Evolutionary conservation across 139 green algal genomes (phyloP), one percentile per base, ranked within the genome.

Genomic region (Coccomyxa sp.): DNA sequence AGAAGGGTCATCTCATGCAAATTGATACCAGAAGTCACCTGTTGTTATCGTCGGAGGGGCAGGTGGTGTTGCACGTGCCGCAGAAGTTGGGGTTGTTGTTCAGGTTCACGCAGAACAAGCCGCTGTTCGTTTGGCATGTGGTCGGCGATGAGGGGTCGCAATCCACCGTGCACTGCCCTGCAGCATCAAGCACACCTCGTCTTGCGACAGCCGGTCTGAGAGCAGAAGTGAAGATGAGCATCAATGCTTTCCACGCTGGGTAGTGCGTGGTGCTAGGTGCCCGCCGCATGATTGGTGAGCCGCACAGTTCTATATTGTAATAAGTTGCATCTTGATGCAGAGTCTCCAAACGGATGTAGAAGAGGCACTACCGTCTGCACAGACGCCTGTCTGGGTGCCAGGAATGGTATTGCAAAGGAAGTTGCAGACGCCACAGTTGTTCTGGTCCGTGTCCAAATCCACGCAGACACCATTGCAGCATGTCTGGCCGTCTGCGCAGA

Each of bases 31-130:
- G 44, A 58, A 16, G 12, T 12, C 44, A 12, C 14, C 44, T 12
- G 24, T 10, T 29, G n/a, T 71, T 71, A 22, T 31, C n/a, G 7
- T 71, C 64, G 2, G 64, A 71, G 29, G 64, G 64, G 64, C 64
- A 71, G 27, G 64, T 34, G 1, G 27, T 71, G 64, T 38, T 36
- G 64, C 64, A 71, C 24, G 64, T 37, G 64, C 64, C 64, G n/a
- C 64, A 71, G 64, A 38, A 71, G 64, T 71, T 71, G 64, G 64
- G 64, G 64, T 71, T 29, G 24, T 22, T 71, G 24, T 71, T 22
- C 6, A 71, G 64, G n/a, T 71, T 71, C 24, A 29, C 64, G 64
- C 64, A 71, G 64, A 71, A 71, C 6, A 29, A 29, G 24, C 64
- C 64, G 24, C 10, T 18, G 27, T 36, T 36, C 24, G 64, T 71